Conservation (phyloP, 139 green algal species). For the Gonium pectorale region DNA sequence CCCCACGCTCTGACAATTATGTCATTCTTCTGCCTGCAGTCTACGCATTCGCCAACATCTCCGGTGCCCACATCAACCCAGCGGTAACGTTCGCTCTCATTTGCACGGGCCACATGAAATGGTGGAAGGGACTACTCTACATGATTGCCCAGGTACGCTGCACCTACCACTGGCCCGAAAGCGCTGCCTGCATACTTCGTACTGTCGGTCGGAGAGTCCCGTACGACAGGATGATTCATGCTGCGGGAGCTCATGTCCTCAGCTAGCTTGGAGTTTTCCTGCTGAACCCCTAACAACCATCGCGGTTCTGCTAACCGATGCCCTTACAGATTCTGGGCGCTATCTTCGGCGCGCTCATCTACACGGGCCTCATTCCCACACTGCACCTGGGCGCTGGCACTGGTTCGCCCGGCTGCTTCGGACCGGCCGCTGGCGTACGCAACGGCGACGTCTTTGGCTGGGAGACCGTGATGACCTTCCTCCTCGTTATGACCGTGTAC, state of each 20-base stretch:
- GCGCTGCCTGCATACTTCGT: no score
- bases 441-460: constrained; percentile 75
- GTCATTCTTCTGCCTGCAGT: constrained; percentile 72
- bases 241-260: no score
- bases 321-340: constrained; percentile 77
- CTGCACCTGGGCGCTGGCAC: constrained; percentile 56
- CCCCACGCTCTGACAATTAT: no score
- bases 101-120: constrained; percentile 80
- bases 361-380: constrained; percentile 62
- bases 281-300: no score
- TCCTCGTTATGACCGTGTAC: constrained; percentile 75
- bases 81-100: constrained; percentile 81
- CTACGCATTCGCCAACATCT: constrained; percentile 80
- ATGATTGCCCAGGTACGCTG: constrained; percentile 71
- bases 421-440: constrained; percentile 27
- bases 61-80: constrained; percentile 81
- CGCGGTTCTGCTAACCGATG: no score
- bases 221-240: no score
- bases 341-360: constrained; percentile 75
- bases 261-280: no score
- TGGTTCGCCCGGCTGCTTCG: constrained; percentile 67
- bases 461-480: constrained; percentile 75
- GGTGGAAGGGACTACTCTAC: constrained; percentile 77
- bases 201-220: no score
- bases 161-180: no score